These are phyloP conservation scores for Jasminum sambac DNA, from an alignment of 257 asterid genomes.

Conservation along the genomic window DNA sequence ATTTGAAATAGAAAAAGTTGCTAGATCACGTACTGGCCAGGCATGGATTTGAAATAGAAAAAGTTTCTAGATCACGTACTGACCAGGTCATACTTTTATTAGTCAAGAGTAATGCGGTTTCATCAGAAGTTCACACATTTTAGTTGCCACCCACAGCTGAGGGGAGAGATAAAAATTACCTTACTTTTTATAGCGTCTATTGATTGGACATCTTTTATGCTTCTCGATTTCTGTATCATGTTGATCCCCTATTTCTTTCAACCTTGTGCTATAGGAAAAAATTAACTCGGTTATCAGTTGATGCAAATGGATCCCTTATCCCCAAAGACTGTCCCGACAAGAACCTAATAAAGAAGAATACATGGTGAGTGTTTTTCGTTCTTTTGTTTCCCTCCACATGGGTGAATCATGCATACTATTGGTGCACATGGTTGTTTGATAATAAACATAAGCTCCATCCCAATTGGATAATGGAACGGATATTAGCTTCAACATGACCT, in stretches of 20 bases:
- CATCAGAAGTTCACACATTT: neutral
- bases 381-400: conserved; percentile 1
- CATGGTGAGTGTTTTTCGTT: conserved; percentile 52
- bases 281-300: conserved; percentile 76
- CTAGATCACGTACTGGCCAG: neutral
- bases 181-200: conserved; percentile 16
- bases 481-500: conserved; percentile 4
- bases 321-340: conserved; percentile 73
- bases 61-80: neutral
- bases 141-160: neutral
- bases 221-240: neutral
- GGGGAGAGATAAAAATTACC: conserved; percentile 13
- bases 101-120: neutral
- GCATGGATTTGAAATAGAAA: conserved; percentile 4
- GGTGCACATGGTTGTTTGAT: conserved; percentile 3
- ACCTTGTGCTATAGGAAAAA: conserved; percentile 55
- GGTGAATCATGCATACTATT: neutral
- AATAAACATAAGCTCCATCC: conserved; percentile 8
- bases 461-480: neutral
- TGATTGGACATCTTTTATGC: conserved; percentile 3
- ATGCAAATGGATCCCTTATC: conserved; percentile 82
- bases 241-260: conserved; percentile 14
- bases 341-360: conserved; percentile 70
- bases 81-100: neutral
- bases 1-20: conserved; percentile 5